A percentile compares a stretch with the other conserved stretches of the same genome.
Conservation (phyloP, 176 grass and related monocot species). For the Zea mays region DNA sequence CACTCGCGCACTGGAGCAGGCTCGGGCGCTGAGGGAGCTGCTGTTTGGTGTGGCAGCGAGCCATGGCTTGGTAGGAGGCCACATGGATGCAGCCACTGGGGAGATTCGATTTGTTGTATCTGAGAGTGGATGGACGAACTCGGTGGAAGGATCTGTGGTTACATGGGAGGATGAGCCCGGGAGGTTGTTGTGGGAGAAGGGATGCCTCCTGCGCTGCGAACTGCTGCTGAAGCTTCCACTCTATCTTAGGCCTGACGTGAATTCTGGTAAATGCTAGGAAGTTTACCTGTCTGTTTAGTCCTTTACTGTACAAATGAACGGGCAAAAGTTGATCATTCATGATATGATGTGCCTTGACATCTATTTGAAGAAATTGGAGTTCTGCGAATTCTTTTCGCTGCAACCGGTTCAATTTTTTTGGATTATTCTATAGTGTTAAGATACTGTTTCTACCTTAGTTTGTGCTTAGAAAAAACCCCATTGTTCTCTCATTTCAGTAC, state of each 20-base stretch:
- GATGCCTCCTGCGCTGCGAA: constrained; percentile 70
- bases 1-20: constrained; percentile 45
- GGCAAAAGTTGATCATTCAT: neutral
- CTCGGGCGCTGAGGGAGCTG: constrained; percentile 51
- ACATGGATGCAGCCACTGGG: constrained; percentile 33
- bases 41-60: constrained; percentile 49
- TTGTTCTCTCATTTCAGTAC: neutral
- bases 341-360: constrained; percentile 4
- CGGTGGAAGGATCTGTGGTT: constrained; percentile 49
- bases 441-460: neutral
- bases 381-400: neutral
- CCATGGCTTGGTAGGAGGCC: constrained; percentile 60
- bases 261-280: constrained; percentile 47
- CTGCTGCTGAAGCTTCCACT: constrained; percentile 70
- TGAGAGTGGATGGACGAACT: constrained; percentile 20
- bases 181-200: constrained; percentile 75
- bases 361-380: neutral
- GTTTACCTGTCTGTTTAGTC: neutral
- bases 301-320: constrained; percentile 1
- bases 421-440: neutral
- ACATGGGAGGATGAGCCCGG: constrained; percentile 68
- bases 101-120: constrained; percentile 63
- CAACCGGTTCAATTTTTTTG: neutral
- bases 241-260: constrained; percentile 54
- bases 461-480: neutral